Base-by-base conservation (phyloP, 2,329 filamentous ascomycete genomes). In the Teratosphaeria zuluensis region DNA sequence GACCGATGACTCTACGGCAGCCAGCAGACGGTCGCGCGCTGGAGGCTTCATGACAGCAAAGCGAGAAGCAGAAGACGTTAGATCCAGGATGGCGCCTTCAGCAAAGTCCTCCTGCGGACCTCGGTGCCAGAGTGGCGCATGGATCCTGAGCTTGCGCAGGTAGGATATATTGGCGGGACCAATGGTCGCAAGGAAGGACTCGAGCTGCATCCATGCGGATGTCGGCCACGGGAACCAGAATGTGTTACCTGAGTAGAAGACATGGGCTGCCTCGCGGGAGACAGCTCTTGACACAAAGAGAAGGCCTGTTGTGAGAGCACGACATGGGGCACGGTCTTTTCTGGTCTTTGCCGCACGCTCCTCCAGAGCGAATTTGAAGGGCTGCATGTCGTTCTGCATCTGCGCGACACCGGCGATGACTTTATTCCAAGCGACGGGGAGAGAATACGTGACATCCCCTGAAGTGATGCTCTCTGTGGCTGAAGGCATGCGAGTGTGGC, bases 41-140 rank as follows among this genome's bases (percentile, higher is more conserved):
- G 59, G 35, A n/a, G 60, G 61, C 53, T 59, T 62, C 12, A 63
- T 56, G 21, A 63, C 58, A 3, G 59, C 62, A 7, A 64, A 53
- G 28, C 61, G 53, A 4, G 62, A 63, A 31, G 61, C 61, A 16
- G 64, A 61, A 1, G 62, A 63, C 2, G 61, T 63, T n/a, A 65
- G 56, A 51, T 65, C 62, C 3, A 64, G 58, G 12, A 65, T 59
- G 1, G 64, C 62, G 19, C 64, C 64, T 51, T 65, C 64, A 19
- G 63, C 48, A 51, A 56, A 65, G 42, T 62, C 62, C 28, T 62
- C 57, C 9, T 59, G 58, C 4, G 61, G 28, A 3, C 61, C 61
- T 9, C 55, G 59, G 32, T 64, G 57, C 63, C 62, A 64, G 1
- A 64, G 52, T 2, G 62, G 62, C 19, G 54, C 60, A 35, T 64